Percentiles rank a stretch among this genome's conserved stretches.
These are phyloP conservation scores for Vachellia pachyceras DNA, from an alignment of 306 rosid species.

Conservation along the genomic window DNA sequence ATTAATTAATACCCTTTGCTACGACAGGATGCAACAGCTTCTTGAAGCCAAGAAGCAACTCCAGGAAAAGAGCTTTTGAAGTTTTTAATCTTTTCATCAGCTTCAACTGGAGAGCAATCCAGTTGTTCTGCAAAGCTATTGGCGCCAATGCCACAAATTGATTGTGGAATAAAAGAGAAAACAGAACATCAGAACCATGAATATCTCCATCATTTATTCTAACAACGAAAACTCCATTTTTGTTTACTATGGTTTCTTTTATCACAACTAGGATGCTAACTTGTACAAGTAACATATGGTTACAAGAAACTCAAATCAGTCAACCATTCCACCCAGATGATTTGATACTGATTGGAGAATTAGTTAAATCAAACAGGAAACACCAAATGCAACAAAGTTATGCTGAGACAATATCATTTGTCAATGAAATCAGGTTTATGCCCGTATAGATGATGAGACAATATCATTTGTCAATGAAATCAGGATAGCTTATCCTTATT, in stretches of 20 bases:
- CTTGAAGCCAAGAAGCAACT: conserved; percentile 92
- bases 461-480: conserved; percentile 4
- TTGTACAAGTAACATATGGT: background rate
- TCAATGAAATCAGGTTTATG: conserved; percentile 20
- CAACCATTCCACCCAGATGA: conserved; percentile 9
- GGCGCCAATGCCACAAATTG: conserved; percentile 90
- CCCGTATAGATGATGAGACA: conserved; percentile 5
- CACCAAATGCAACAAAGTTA: conserved; percentile 20
- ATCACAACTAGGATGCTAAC: background rate
- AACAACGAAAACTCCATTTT: conserved; percentile 1
- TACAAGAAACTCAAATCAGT: conserved; percentile 5
- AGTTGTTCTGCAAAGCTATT: conserved; percentile 87
- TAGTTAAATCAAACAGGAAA: conserved; percentile 4
- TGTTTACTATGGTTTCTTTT: conserved; percentile 19
- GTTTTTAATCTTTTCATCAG: conserved; percentile 77
- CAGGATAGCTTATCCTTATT: background rate
- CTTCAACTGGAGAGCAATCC: conserved; percentile 78
- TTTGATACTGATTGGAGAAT: background rate
- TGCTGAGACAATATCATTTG: too few species aligned
- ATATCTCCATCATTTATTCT: background rate
- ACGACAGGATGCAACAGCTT: conserved; percentile 73
- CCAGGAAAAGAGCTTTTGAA: conserved; percentile 88
- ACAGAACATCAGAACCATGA: conserved; percentile 3
- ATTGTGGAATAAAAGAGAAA: background rate
- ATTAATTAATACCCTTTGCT: conserved; percentile 64